phyloP scores from a whole-genome alignment of 2,329 filamentous ascomycete genomes.

The Epichloe typhina region DNA sequence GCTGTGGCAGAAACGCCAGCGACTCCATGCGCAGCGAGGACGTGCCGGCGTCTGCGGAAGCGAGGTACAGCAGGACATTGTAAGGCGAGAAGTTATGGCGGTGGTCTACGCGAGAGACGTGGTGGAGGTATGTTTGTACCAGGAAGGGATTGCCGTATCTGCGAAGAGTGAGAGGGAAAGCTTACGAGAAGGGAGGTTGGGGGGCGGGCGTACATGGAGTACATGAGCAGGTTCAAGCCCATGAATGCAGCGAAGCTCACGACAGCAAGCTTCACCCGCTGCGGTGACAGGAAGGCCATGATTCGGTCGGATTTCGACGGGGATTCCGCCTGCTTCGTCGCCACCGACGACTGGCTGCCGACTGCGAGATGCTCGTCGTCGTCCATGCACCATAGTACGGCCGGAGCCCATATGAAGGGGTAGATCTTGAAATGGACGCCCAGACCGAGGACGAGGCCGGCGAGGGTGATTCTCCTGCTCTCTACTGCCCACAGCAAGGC shows the following conservation, averaged over 20 bases:
- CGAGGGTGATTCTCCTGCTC: constrained; percentile 44
- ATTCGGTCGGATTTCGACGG: constrained; percentile 13
- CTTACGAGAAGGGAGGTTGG: neutral
- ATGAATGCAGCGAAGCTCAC: constrained; percentile 62
- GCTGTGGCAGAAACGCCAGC: constrained; percentile 77
- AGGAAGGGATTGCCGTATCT: constrained; percentile 74
- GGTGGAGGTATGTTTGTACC: constrained; percentile 83
- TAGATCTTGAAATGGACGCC: constrained; percentile 98
- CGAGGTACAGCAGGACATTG: constrained; percentile 80
- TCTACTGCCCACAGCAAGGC: constrained; percentile 73
- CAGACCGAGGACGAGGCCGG: constrained; percentile 65
- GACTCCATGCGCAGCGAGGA: constrained; percentile 48
- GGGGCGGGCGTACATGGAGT: constrained; percentile 37
- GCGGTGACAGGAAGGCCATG: constrained; percentile 34
- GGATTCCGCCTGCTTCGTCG: neutral
- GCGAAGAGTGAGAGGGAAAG: constrained; percentile 5
- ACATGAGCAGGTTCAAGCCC: constrained; percentile 67
- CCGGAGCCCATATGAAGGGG: constrained; percentile 84
- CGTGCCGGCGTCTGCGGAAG: constrained; percentile 46
- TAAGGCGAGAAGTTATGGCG: constrained; percentile 98
- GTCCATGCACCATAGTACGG: constrained; percentile 72
- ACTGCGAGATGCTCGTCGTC: constrained; percentile 29
- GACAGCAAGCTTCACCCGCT: constrained; percentile 44
- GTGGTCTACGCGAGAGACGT: constrained; percentile 86
- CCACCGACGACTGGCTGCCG: constrained; percentile 5